Conservation (phyloP, 2,329 filamentous ascomycete genomes). For the Byssochlamys sp. region DNA sequence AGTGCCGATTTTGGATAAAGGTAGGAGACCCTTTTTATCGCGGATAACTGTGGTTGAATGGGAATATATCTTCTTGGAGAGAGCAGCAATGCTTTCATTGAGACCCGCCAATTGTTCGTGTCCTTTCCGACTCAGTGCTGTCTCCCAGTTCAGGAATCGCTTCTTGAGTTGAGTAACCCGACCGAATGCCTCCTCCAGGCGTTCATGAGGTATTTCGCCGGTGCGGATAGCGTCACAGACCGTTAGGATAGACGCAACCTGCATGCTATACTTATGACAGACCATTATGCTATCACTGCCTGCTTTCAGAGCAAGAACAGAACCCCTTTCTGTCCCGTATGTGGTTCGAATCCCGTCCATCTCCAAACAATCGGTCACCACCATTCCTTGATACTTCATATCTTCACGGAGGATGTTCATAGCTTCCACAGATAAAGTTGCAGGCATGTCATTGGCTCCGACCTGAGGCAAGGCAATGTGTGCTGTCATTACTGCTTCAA, state of each 20-base stretch:
- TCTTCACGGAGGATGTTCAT: slow-evolving; percentile 33
- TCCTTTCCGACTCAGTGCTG: slow-evolving; percentile 12
- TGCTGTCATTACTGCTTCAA: slow-evolving; percentile 38
- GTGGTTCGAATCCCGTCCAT: slow-evolving; percentile 36
- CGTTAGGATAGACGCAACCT: slow-evolving; percentile 31
- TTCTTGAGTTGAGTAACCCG: slow-evolving; percentile 29
- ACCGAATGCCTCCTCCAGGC: slow-evolving; percentile 26
- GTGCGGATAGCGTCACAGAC: slow-evolving; percentile 29
- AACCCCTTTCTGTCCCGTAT: slow-evolving; percentile 33
- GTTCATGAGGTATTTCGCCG: slow-evolving; percentile 21
- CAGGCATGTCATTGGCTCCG: slow-evolving; percentile 26
- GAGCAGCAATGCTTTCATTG: slow-evolving; percentile 14
- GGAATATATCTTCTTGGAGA: slow-evolving; percentile 28
- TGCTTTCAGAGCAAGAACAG: slow-evolving; percentile 33
- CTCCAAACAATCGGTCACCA: slow-evolving; percentile 39
- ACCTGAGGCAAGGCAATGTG: slow-evolving; percentile 34
- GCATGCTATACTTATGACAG: slow-evolving; percentile 35
- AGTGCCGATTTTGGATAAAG: slow-evolving; percentile 19
- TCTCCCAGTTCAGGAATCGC: slow-evolving; percentile 26
- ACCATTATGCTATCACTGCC: slow-evolving; percentile 39
- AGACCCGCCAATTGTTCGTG: slow-evolving; percentile 13
- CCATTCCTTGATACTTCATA: slow-evolving; percentile 36
- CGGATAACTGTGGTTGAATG: slow-evolving; percentile 35
- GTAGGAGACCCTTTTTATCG: slow-evolving; percentile 18
- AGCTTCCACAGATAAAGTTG: slow-evolving; percentile 29